Conservation (phyloP, 1,284 basidiomycete species). For the Ceratobasidium sp. region DNA sequence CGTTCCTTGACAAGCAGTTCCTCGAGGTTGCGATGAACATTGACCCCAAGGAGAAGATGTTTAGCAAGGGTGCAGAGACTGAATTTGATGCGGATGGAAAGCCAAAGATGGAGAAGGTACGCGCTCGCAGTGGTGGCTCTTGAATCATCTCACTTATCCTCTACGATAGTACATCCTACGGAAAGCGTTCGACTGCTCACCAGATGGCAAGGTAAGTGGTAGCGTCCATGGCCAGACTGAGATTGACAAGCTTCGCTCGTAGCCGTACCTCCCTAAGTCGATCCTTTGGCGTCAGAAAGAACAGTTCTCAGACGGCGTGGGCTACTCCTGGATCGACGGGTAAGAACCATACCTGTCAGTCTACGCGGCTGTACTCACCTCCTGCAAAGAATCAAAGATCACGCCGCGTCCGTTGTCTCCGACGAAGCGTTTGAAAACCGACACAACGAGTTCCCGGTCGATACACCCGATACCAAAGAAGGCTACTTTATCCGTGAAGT, state of each 20-base stretch:
- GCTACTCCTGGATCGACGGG: slow-evolving; percentile 99
- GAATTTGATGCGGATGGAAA: slow-evolving; percentile 83
- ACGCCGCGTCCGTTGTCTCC: slow-evolving; percentile 79
- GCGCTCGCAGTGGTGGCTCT: slow-evolving; percentile 13
- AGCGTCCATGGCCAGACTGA: slow-evolving; percentile 19
- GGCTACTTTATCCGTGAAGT: slow-evolving; percentile 95
- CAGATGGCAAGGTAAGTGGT: slow-evolving; percentile 73
- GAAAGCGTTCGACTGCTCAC: slow-evolving; percentile 94
- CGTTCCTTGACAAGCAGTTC: slow-evolving; percentile 98
- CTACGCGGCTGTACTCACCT: slow-evolving; percentile 5
- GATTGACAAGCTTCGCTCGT: slow-evolving; percentile 56
- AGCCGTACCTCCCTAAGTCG: slow-evolving; percentile 93
- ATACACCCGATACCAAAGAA: slow-evolving; percentile 96
- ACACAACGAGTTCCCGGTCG: slow-evolving; percentile 79
- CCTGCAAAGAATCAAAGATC: slow-evolving; percentile 81
- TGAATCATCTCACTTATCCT: neutral
- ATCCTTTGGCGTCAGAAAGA: slow-evolving; percentile 99
- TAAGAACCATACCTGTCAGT: slow-evolving; percentile 53
- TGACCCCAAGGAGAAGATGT: slow-evolving; percentile 90
- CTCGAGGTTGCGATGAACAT: slow-evolving; percentile 94
- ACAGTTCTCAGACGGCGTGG: slow-evolving; percentile 99
- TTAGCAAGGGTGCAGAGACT: slow-evolving; percentile 83
- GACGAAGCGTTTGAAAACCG: slow-evolving; percentile 86
- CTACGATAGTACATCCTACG: slow-evolving; percentile 85
- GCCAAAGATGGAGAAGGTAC: slow-evolving; percentile 93